These are phyloP conservation scores for Anastatica hierochuntica DNA, from an alignment of 345 rosid species.

Conservation along the genomic window DNA sequence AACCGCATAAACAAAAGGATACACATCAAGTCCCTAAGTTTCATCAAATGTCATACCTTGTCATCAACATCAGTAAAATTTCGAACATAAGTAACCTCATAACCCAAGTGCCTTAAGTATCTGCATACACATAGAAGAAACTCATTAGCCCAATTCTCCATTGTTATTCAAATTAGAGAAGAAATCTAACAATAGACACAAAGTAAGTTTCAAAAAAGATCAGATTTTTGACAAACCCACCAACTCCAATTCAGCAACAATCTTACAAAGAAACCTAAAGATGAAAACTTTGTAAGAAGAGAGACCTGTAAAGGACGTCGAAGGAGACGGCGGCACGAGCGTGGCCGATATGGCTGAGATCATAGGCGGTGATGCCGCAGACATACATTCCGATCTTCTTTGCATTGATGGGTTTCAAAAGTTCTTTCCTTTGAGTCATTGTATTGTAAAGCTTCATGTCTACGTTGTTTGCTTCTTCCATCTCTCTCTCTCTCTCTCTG, in stretches of 20 bases:
- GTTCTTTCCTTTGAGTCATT: conserved; percentile 57
- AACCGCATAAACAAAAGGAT: not conserved
- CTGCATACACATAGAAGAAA: conserved; percentile 30
- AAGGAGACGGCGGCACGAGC: conserved; percentile 85
- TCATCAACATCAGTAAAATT: no score
- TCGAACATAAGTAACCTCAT: conserved; percentile 54
- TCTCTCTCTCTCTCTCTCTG: no score
- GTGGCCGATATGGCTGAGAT: conserved; percentile 82
- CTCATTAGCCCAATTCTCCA: not conserved
- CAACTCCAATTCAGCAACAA: not conserved
- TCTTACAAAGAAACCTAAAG: not conserved
- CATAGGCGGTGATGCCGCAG: conserved; percentile 87
- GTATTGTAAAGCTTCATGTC: conserved; percentile 54
- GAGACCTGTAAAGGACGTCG: conserved; percentile 67
- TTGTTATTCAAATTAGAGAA: no score
- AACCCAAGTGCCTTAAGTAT: conserved; percentile 45
- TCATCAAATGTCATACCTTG: conserved; percentile 31
- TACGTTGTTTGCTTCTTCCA: conserved; percentile 19
- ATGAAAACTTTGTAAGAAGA: not conserved
- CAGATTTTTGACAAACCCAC: no score
- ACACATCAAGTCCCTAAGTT: not conserved
- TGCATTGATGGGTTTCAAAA: conserved; percentile 35
- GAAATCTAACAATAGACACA: not conserved
- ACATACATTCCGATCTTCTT: conserved; percentile 74
- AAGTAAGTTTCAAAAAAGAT: not conserved